A percentile compares a stretch with the other conserved stretches of the same genome.
Evolutionary conservation across 805 yeast genomes (phyloP).

Genomic region (Hanseniaspora osmophila): DNA sequence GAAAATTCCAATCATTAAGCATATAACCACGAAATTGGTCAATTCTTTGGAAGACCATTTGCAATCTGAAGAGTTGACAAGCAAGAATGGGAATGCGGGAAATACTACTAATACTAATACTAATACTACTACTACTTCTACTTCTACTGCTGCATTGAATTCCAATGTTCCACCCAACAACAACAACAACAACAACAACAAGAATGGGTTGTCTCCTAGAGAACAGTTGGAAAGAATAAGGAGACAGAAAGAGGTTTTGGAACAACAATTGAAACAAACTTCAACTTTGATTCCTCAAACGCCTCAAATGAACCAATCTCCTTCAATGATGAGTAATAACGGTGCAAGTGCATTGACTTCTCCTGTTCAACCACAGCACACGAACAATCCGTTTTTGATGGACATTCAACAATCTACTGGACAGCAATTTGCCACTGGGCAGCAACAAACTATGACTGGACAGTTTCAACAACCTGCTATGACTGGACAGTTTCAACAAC

Average conservation of each 20-base stretch:
- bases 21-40: slow-evolving; percentile 90
- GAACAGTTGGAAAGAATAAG: slow-evolving; percentile 22
- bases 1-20: slow-evolving; percentile 89
- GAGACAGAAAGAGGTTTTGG: slow-evolving; percentile 19
- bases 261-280: slow-evolving; percentile 20
- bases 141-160: too few relatives aligned
- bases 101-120: slow-evolving; percentile 2
- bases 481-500: slow-evolving; percentile 9
- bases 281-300: slow-evolving; percentile 18
- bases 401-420: slow-evolving; percentile 11
- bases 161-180: slow-evolving; percentile 1
- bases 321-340: slow-evolving; percentile 3
- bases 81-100: slow-evolving; percentile 9
- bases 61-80: slow-evolving; percentile 53
- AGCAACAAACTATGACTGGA: not conserved
- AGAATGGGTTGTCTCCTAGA: slow-evolving; percentile 13
- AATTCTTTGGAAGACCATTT: slow-evolving; percentile 78
- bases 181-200: slow-evolving; percentile 8
- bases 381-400: slow-evolving; percentile 5
- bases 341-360: slow-evolving; percentile 13
- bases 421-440: not conserved
- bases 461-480: not conserved
- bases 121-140: too few relatives aligned
- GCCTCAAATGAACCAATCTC: slow-evolving; percentile 10
- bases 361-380: slow-evolving; percentile 17